Base-by-base conservation (phyloP, 1,284 basidiomycete species). In the Fomitopsis palustris region DNA sequence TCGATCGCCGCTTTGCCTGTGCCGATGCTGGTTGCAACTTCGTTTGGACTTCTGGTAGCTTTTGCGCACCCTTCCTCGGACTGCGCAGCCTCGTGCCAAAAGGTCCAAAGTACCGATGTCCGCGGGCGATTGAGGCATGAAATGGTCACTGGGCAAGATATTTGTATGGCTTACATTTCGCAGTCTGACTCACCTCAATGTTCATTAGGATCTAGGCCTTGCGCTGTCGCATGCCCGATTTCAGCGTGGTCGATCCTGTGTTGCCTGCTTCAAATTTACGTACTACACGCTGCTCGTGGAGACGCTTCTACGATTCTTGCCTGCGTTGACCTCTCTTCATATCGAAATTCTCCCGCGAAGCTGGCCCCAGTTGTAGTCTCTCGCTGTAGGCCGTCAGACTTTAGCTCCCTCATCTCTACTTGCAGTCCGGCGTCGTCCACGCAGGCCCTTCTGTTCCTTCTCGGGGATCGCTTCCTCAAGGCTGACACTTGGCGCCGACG, bases 281-380 rank as follows among this genome's bases (percentile, higher is more conserved):
- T 59, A 59, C 42, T 41, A 16, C 29, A 35, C 25, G 27, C 47
- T 31, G 21, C 41, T 59, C 53, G 53, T 59, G 53, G 35, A 42
- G 54, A 25, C 27, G 35, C 53, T 41, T 52, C 53, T 33, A 51
- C 35, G 42, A 41, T 31, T 55, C 53, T 58, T 25, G 53, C 58
- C 19, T 29, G 51, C 49, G 29, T 53, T 39, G 37, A 27, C 33
- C 37, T 49, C 37, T 49, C 42, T 59, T 56, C 41, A 42, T 60
- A 52, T 60, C 54, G 56, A 38, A 54, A 58, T 58, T 56, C 59
- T 60, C 59, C 59, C 59, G 59, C 59, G 59, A 60, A 60, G 31
- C 59, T 43, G 35, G 19, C 27, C 29, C 35, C 33, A 29, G 29
- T 31, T 14, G 33, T 49, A 14, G 33, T 51, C 33, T 56, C 45